A percentile compares a stretch with the other conserved stretches of the same genome.
phyloP scores from a whole-genome alignment of 2,329 filamentous ascomycete species.

The Acephala macrosclerotiorum region DNA sequence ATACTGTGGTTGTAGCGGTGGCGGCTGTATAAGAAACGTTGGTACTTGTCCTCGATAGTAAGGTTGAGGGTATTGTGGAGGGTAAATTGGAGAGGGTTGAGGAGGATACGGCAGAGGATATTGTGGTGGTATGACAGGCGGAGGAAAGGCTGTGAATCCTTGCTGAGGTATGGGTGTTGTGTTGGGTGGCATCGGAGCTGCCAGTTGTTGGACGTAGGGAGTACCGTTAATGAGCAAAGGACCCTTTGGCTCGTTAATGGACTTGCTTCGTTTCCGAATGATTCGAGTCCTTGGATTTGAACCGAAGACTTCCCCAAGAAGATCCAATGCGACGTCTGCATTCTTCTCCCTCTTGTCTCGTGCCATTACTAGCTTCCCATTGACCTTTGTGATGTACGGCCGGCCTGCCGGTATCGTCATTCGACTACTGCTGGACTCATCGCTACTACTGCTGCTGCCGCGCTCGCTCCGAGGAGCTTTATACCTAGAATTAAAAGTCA shows the following conservation, averaged over 20 bases:
- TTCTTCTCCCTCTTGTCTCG: slow-evolving; percentile 35
- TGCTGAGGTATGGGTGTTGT: slow-evolving; percentile 27
- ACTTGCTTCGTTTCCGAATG: slow-evolving; percentile 30
- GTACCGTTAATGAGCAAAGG: slow-evolving; percentile 30
- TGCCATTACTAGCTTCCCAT: slow-evolving; percentile 41
- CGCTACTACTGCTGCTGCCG: neutral
- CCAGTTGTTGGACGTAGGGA: slow-evolving; percentile 25
- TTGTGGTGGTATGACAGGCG: slow-evolving; percentile 5
- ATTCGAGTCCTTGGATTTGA: slow-evolving; percentile 19
- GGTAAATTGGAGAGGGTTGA: slow-evolving; percentile 5
- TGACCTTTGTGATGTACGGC: slow-evolving; percentile 42
- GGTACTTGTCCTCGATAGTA: neutral
- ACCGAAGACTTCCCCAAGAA: slow-evolving; percentile 36
- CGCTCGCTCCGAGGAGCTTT: slow-evolving; percentile 17
- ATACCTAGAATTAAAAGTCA: slow-evolving; percentile 21
- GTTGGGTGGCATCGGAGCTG: slow-evolving; percentile 7
- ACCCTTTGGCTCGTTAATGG: slow-evolving; percentile 17
- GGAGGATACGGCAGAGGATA: neutral
- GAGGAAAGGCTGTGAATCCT: slow-evolving; percentile 10
- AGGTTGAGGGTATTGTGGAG: slow-evolving; percentile 1
- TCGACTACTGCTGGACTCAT: slow-evolving; percentile 1
- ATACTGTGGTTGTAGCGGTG: neutral
- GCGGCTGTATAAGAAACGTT: slow-evolving; percentile 13
- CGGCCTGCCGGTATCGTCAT: slow-evolving; percentile 33
- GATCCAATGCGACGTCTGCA: slow-evolving; percentile 25